Percentiles rank a stretch among this genome's conserved stretches.
These are phyloP conservation scores for Dendrobium officinale DNA, from an alignment of 106 monocot genomes.

Conservation along the genomic window DNA sequence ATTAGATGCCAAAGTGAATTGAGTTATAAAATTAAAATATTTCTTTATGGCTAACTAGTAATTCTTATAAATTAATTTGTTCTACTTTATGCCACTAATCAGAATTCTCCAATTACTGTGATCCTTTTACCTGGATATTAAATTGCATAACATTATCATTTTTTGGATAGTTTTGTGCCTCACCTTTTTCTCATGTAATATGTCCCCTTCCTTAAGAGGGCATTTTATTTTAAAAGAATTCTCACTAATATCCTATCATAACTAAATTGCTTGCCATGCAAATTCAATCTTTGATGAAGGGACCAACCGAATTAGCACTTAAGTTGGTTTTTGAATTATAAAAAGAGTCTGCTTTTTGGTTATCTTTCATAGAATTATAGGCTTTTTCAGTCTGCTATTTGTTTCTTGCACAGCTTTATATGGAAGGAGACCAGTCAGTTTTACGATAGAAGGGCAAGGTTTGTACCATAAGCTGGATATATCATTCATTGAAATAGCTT, in stretches of 20 bases:
- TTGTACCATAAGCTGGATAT: neutral
- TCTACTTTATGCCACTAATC: neutral
- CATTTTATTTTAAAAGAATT: neutral
- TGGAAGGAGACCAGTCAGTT: slow-evolving; percentile 69
- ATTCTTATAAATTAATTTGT: neutral
- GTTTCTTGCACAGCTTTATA: slow-evolving; percentile 57
- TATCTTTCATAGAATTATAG: neutral
- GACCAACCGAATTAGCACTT: neutral
- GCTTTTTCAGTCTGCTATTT: slow-evolving; percentile 6
- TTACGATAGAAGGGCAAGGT: slow-evolving; percentile 73
- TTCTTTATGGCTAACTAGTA: neutral
- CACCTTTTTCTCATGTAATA: neutral
- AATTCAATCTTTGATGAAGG: slow-evolving; percentile 2
- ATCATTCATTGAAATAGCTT: neutral
- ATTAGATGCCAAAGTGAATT: slow-evolving; percentile 1
- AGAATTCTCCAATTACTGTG: neutral
- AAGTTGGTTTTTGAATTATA: neutral
- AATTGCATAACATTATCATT: neutral
- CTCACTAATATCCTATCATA: neutral
- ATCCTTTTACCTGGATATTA: neutral
- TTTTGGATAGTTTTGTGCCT: neutral
- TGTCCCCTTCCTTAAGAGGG: neutral
- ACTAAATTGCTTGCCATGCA: neutral
- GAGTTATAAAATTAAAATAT: neutral
- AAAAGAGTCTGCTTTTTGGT: neutral